Evolutionary conservation across 2,329 filamentous ascomycete genomes (phyloP).

Genomic region (Epichloe coenophiala): DNA sequence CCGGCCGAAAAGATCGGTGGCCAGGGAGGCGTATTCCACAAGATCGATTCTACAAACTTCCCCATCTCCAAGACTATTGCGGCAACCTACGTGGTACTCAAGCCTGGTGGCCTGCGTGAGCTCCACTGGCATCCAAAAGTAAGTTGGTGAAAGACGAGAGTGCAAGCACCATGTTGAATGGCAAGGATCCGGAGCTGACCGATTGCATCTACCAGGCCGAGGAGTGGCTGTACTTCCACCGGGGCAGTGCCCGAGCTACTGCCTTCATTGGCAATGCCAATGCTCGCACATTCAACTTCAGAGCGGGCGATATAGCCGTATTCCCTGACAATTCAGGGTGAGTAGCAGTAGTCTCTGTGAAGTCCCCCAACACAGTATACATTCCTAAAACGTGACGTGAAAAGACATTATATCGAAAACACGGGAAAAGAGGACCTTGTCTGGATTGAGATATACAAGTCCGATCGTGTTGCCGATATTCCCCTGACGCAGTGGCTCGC

Average conservation of each 20-base stretch:
- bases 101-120: conserved; percentile 50
- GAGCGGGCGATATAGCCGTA: conserved; percentile 51
- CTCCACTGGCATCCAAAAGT: conserved; percentile 60
- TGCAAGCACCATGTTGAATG: no score
- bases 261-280: conserved; percentile 49
- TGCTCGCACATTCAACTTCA: conserved; percentile 54
- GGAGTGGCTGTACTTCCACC: conserved; percentile 60
- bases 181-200: background rate
- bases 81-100: conserved; percentile 47
- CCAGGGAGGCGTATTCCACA: conserved; percentile 46
- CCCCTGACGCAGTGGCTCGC: conserved; percentile 56
- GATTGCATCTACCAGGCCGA: conserved; percentile 32
- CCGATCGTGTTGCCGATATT: conserved; percentile 52
- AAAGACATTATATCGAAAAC: conserved; percentile 57
- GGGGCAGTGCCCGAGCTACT: conserved; percentile 49
- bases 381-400: background rate
- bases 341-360: conserved; percentile 9
- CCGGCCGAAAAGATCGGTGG: conserved; percentile 43
- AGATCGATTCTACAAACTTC: conserved; percentile 55
- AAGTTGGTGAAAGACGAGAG: background rate
- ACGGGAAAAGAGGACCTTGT: conserved; percentile 49
- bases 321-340: conserved; percentile 51
- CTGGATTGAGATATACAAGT: conserved; percentile 59
- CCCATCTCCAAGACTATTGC: conserved; percentile 53
- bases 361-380: background rate